Percentiles rank a stretch among this genome's conserved stretches.
Evolutionary conservation across 176 grass and related monocot genomes (phyloP).

Genomic region (Musa beccarii): DNA sequence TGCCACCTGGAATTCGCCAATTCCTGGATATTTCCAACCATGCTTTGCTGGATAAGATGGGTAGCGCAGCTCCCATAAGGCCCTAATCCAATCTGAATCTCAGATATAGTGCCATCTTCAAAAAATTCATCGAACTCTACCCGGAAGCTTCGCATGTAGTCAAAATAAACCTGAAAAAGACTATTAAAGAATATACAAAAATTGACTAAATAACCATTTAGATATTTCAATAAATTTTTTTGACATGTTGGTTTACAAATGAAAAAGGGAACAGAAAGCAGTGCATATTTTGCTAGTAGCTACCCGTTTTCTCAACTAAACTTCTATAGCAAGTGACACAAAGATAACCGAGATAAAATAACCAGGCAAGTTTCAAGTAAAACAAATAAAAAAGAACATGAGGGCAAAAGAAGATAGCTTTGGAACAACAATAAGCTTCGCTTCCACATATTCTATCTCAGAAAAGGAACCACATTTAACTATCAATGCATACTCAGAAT

Average conservation of each 20-base stretch:
- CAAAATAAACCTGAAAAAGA: slow-evolving; percentile 82
- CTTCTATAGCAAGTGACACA: not conserved
- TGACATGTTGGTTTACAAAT: not conserved
- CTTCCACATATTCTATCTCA: no score
- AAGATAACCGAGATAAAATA: not conserved
- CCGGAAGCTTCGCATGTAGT: slow-evolving; percentile 92
- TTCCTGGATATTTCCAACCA: slow-evolving; percentile 89
- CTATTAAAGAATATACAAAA: not conserved
- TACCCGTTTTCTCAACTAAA: not conserved
- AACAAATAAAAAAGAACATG: not conserved
- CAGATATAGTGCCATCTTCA: slow-evolving; percentile 64
- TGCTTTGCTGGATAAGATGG: slow-evolving; percentile 77
- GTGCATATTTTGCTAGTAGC: not conserved
- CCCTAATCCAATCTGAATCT: slow-evolving; percentile 82
- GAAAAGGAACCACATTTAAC: no score
- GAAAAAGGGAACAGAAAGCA: not conserved
- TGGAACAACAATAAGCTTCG: no score
- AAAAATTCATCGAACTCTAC: slow-evolving; percentile 81
- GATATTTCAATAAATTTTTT: not conserved
- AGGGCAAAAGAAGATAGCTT: not conserved
- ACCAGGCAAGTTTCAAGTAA: not conserved
- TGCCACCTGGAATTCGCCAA: slow-evolving; percentile 81
- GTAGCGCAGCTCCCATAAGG: slow-evolving; percentile 82
- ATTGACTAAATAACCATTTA: not conserved
- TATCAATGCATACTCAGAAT: no score